Base-by-base conservation (phyloP, 139 green algal genomes). In the Chlamydomonas sphaeroides region DNA sequence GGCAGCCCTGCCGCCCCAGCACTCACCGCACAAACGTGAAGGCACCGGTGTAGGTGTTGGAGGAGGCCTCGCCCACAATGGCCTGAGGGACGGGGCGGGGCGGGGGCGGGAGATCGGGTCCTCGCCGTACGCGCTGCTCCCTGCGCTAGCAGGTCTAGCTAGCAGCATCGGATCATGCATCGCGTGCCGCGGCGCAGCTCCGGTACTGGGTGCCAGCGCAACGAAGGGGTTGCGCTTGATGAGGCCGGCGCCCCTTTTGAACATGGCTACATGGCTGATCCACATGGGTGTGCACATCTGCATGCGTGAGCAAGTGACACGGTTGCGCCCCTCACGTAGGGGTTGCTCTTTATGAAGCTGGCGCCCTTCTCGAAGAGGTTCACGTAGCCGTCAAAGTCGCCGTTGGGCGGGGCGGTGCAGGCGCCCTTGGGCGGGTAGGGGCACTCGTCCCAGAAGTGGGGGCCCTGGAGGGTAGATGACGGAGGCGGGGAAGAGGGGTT, bases 21-120 rank as follows among this genome's bases (percentile, higher is more conserved):
- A 2, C 79, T 51, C 56, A 87, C 83, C 84, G 66, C 45, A 88
- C 84, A 73, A 85, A 88, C 3, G 84, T 88, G 68, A 71, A 90
- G 45, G 86, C 76, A 15, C 84, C 86, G 35, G 88, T 93, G 79
- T 81, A 93, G 26, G 89, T 93, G 71, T 93, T 93, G 59, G 83
- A 90, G 33, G 88, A 92, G 21, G 88, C 88, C 65, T 92, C 85
- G 28, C 85, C 85, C 11, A 68, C 51, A 35, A 84, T 78, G 7
- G 78, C 78, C 74, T 80, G 57, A 3, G 25, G 8, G 41, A 5
- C 3, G 39, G 4, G 2, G 36, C 11, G 21, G 36, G 18, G 35
- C 3, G 2, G 36, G 36, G 35, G 65, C 1, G 65, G 65, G n/a
- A n/a, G n/a, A n/a, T n/a, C n/a, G n/a, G n/a, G n/a, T n/a, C n/a